Conservation (phyloP, 768 basidiomycete genomes). For the Suillus lakei region DNA sequence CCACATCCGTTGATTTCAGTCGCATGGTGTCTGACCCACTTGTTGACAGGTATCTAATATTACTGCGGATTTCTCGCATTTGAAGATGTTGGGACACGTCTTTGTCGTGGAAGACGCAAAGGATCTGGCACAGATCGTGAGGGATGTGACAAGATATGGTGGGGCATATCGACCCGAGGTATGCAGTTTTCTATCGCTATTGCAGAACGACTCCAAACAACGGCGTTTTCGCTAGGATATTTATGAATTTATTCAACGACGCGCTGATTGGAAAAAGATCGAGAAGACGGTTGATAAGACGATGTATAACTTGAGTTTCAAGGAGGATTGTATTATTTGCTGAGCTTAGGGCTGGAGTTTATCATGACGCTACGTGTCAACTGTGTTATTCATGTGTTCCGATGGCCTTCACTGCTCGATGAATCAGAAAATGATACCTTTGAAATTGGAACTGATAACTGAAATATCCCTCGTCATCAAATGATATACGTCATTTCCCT, state of each 20-base stretch:
- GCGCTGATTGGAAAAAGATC: constrained; percentile 98
- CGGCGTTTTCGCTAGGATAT: constrained; percentile 59
- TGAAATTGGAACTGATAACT: background rate
- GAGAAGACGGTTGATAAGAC: constrained; percentile 95
- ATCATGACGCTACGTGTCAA: background rate
- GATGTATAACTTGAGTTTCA: constrained; percentile 92
- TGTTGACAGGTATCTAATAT: constrained; percentile 70
- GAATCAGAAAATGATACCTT: background rate
- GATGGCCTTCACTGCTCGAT: background rate
- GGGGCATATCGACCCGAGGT: constrained; percentile 96
- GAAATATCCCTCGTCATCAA: too few species aligned
- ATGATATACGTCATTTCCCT: too few species aligned
- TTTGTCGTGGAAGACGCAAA: constrained; percentile 96
- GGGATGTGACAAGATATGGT: constrained; percentile 94
- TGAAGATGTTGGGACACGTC: constrained; percentile 98
- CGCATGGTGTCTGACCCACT: background rate
- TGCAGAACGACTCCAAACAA: background rate
- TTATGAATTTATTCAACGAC: constrained; percentile 93
- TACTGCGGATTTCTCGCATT: constrained; percentile 86
- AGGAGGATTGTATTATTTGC: constrained; percentile 80
- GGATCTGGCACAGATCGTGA: constrained; percentile 93
- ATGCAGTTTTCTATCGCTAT: constrained; percentile 14
- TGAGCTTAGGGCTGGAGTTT: constrained; percentile 19
- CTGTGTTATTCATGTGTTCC: background rate
- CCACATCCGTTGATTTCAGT: background rate